Evolutionary conservation across 805 yeast species (phyloP).

Genomic region (Lachancea meyersii): DNA sequence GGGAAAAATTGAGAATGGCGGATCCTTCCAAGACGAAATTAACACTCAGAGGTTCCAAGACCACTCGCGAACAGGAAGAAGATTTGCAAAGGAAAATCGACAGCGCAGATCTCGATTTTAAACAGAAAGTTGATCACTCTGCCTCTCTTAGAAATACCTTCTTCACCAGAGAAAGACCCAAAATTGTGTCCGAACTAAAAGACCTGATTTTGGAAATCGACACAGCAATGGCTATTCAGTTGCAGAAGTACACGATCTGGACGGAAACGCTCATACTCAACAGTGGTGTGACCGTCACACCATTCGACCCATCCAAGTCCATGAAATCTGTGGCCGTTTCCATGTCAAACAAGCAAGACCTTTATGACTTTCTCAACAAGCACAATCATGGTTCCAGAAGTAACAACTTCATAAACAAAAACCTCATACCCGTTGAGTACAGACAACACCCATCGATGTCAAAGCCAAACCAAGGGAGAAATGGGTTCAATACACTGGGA

Average conservation of each 20-base stretch:
- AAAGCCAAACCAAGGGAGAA: conserved; percentile 20
- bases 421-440: conserved; percentile 62
- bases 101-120: conserved; percentile 80
- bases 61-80: conserved; percentile 82
- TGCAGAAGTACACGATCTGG: conserved; percentile 84
- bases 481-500: conserved; percentile 14
- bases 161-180: conserved; percentile 69
- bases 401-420: conserved; percentile 34
- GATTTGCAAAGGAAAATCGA: conserved; percentile 76
- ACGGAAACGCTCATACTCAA: conserved; percentile 78
- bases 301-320: conserved; percentile 55
- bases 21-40: conserved; percentile 84
- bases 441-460: conserved; percentile 61
- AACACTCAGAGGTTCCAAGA: conserved; percentile 70
- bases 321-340: conserved; percentile 72
- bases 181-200: conserved; percentile 60
- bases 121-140: conserved; percentile 65
- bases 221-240: conserved; percentile 79
- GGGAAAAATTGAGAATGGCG: conserved; percentile 70
- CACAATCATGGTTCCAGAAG: conserved; percentile 34
- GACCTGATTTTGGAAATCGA: conserved; percentile 81
- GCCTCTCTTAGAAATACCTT: conserved; percentile 70
- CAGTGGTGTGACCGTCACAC: conserved; percentile 76
- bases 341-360: conserved; percentile 77
- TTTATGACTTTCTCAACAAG: conserved; percentile 60